Conservation (phyloP, 306 rosid species). For the Quercus parvula region DNA sequence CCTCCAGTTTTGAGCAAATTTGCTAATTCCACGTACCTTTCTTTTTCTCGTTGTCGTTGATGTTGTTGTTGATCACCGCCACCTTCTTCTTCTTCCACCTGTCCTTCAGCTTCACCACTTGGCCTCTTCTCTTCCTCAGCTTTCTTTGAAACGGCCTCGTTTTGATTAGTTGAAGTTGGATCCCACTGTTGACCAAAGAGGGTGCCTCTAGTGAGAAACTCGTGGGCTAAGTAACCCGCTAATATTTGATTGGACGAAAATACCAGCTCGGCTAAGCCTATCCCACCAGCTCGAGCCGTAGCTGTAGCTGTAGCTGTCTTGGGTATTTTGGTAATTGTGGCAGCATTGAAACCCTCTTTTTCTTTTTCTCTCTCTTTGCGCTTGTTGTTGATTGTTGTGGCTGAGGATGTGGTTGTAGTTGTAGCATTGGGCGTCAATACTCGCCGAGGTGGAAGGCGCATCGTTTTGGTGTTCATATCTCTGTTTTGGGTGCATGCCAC, state of each 20-base stretch:
- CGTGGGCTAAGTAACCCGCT: conserved; percentile 93
- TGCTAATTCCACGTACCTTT: conserved; percentile 67
- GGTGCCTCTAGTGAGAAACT: conserved; percentile 71
- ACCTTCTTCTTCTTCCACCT: conserved; percentile 34
- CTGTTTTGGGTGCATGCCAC: conserved; percentile 57
- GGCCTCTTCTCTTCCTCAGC: conserved; percentile 24
- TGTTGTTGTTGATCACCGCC: too few relatives aligned
- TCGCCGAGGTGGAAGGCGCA: conserved; percentile 97
- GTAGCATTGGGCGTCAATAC: conserved; percentile 43
- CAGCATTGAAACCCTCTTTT: conserved; percentile 36
- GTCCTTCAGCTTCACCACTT: conserved; percentile 15
- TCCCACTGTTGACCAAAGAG: conserved; percentile 67
- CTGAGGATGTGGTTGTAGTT: too few relatives aligned
- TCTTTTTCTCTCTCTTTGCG: conserved; percentile 76
- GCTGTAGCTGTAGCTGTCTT: conserved; percentile 30
- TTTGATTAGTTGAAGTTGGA: conserved; percentile 18
- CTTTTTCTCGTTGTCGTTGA: background rate
- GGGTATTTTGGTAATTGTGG: conserved; percentile 20
- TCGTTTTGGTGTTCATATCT: conserved; percentile 91
- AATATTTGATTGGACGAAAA: conserved; percentile 43
- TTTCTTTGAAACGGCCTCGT: conserved; percentile 3
- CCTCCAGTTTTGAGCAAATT: conserved; percentile 51
- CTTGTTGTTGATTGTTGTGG: conserved; percentile 19
- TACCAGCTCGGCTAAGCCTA: background rate
- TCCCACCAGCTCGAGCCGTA: too few relatives aligned